A percentile compares a stretch with the other conserved stretches of the same genome.
phyloP scores from a whole-genome alignment of 257 asterid genomes.

The Solanum habrochaites region DNA sequence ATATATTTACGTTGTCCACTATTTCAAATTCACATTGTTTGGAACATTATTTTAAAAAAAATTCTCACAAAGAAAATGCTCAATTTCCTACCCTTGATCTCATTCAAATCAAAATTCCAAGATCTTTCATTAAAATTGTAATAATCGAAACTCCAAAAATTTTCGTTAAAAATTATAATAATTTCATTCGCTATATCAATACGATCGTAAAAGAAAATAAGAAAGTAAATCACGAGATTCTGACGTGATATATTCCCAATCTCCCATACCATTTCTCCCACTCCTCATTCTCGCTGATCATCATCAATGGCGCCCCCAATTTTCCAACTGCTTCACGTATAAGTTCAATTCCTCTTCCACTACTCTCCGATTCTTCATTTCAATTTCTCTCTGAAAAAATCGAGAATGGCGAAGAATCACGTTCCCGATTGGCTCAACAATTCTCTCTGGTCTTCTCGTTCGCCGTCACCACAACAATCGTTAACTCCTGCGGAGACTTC shows the following conservation, averaged over 20 bases:
- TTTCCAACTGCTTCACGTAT: background rate
- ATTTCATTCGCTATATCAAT: accelerated
- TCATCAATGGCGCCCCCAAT: background rate
- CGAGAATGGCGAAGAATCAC: slow-evolving; percentile 3
- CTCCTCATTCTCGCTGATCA: background rate
- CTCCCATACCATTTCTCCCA: background rate
- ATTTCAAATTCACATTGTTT: too few species aligned
- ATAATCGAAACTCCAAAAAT: too few species aligned
- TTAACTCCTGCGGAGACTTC: background rate
- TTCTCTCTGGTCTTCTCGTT: slow-evolving; percentile 59
- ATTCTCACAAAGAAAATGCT: too few species aligned
- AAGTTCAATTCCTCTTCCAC: background rate
- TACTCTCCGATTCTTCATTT: background rate
- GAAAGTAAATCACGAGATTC: background rate
- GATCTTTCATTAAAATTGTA: too few species aligned
- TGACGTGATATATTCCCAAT: background rate
- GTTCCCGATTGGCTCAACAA: slow-evolving; percentile 80
- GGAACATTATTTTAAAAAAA: too few species aligned
- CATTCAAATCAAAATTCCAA: too few species aligned
- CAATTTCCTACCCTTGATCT: too few species aligned
- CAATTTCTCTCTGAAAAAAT: background rate
- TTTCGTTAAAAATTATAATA: too few species aligned
- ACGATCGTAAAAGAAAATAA: too few species aligned
- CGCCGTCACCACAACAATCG: background rate
- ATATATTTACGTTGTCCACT: too few species aligned